Percentiles rank a stretch among this genome's conserved stretches.
phyloP scores from a whole-genome alignment of 2,329 filamentous ascomycete species.

The Fusarium fujikuroi region DNA sequence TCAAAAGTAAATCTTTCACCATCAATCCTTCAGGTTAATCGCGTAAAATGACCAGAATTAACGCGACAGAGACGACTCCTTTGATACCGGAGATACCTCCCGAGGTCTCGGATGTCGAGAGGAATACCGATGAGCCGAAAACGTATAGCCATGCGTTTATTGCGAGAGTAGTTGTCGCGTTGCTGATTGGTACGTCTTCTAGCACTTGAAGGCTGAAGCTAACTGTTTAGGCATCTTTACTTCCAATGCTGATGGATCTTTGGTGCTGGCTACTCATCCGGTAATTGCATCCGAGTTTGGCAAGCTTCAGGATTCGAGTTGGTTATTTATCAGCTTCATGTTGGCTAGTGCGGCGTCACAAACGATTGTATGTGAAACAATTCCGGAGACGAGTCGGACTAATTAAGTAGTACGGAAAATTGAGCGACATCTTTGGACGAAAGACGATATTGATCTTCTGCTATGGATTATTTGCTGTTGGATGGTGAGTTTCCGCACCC shows the following conservation, averaged over 20 bases:
- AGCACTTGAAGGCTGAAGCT: rapidly evolving
- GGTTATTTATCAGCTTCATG: conserved; percentile 48
- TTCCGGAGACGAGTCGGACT: rapidly evolving
- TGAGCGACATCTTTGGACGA: conserved; percentile 46
- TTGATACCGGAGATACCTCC: background rate
- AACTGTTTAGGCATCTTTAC: conserved; percentile 61
- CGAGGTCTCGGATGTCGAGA: background rate
- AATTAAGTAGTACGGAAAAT: conserved; percentile 47
- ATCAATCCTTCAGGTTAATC: rapidly evolving
- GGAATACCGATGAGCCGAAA: background rate
- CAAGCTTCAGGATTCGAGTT: conserved; percentile 63
- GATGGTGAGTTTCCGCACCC: conserved; percentile 52
- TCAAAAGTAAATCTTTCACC: background rate
- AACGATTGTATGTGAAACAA: conserved; percentile 8
- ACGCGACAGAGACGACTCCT: background rate
- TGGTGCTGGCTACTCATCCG: conserved; percentile 74
- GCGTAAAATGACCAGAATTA: background rate
- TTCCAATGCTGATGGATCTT: conserved; percentile 70
- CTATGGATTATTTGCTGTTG: conserved; percentile 44
- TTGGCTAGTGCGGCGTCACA: conserved; percentile 48
- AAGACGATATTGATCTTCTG: conserved; percentile 42
- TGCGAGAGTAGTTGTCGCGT: background rate
- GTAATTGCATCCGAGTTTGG: conserved; percentile 70
- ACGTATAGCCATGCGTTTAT: background rate
- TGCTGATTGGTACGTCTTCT: background rate